Percentiles rank a stretch among this genome's conserved stretches.
phyloP scores from a whole-genome alignment of 192 early-diverging fungal species.

The Rhizoclosmatium sp. region DNA sequence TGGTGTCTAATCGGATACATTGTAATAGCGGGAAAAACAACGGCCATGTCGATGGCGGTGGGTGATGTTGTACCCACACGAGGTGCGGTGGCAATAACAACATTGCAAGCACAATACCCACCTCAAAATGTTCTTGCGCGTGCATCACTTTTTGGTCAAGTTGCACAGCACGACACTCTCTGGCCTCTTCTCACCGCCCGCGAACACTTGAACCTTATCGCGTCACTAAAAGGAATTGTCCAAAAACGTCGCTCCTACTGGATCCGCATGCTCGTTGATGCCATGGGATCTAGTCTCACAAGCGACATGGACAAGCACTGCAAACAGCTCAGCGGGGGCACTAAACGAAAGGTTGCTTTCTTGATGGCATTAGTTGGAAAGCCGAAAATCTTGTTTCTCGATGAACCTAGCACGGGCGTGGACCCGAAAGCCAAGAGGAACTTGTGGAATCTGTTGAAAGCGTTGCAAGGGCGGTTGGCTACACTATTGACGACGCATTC shows the following conservation, averaged over 20 bases:
- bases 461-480: slow-evolving; percentile 9
- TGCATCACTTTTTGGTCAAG: slow-evolving; percentile 32
- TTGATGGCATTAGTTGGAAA: slow-evolving; percentile 41
- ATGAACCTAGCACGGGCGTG: slow-evolving; percentile 33
- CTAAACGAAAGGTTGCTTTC: slow-evolving; percentile 36
- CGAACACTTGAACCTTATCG: slow-evolving; percentile 53
- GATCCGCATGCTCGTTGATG: slow-evolving; percentile 29
- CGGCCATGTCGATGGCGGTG: slow-evolving; percentile 46
- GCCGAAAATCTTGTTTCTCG: slow-evolving; percentile 37
- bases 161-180: slow-evolving; percentile 49
- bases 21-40: slow-evolving; percentile 50
- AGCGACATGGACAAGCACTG: slow-evolving; percentile 13
- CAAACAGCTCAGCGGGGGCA: slow-evolving; percentile 39
- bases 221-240: slow-evolving; percentile 46
- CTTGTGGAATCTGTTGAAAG: slow-evolving; percentile 42
- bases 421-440: slow-evolving; percentile 43
- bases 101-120: slow-evolving; percentile 26
- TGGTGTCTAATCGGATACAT: slow-evolving; percentile 29
- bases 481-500: slow-evolving; percentile 49
- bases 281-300: slow-evolving; percentile 17
- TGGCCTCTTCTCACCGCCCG: slow-evolving; percentile 50
- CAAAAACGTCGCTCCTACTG: background rate
- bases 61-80: slow-evolving; percentile 38
- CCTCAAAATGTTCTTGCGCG: slow-evolving; percentile 31
- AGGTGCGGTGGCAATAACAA: slow-evolving; percentile 43